Conservation (phyloP, 2,329 filamentous ascomycete species). For the Alternaria gansuensis region DNA sequence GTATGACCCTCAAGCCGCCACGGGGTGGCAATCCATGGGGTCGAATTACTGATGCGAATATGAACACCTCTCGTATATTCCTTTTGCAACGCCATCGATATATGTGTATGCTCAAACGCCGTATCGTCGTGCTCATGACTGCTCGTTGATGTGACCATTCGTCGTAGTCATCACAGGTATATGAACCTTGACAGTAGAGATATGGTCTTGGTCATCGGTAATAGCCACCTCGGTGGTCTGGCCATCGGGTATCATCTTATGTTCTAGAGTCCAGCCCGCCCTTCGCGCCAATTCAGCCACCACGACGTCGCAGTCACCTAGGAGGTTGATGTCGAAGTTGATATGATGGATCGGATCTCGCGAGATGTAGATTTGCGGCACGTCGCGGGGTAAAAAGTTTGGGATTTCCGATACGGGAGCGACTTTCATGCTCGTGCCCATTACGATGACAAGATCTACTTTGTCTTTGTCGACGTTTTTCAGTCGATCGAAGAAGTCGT, state of each 20-base stretch:
- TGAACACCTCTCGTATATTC: conserved; percentile 19
- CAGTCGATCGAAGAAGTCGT: conserved; percentile 81
- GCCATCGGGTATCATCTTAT: conserved; percentile 80
- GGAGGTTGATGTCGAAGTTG: conserved; percentile 93
- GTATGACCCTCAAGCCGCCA: background rate
- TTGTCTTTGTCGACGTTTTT: conserved; percentile 80
- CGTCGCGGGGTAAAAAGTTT: conserved; percentile 76
- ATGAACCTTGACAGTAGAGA: conserved; percentile 41
- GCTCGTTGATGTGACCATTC: conserved; percentile 23
- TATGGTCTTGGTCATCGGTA: conserved; percentile 43
- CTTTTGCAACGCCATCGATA: conserved; percentile 23
- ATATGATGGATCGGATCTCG: conserved; percentile 85
- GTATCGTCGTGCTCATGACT: conserved; percentile 14
- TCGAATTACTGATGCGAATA: conserved; percentile 1
- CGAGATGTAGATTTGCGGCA: conserved; percentile 91
- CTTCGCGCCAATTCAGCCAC: conserved; percentile 85
- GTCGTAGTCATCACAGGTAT: conserved; percentile 28
- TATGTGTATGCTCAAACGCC: conserved; percentile 19
- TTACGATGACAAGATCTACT: conserved; percentile 91
- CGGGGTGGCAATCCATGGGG: background rate
- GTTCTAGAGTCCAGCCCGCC: conserved; percentile 79
- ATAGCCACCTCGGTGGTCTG: conserved; percentile 67
- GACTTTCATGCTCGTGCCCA: conserved; percentile 95
- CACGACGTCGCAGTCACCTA: conserved; percentile 94
- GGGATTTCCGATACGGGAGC: conserved; percentile 93